phyloP scores from a whole-genome alignment of 345 rosid genomes.

The Rhizophora mangle region DNA sequence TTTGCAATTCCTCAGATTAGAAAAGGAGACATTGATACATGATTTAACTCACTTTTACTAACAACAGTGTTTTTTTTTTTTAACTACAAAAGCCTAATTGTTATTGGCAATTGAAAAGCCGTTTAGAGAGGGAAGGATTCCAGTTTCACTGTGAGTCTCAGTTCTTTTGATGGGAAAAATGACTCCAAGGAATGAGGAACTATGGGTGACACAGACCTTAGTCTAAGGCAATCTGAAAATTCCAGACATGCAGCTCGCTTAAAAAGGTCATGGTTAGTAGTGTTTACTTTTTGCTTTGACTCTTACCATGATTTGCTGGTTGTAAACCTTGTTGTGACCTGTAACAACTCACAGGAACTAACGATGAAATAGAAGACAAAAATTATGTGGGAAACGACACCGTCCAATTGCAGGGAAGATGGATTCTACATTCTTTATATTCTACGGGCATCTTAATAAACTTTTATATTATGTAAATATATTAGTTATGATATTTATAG shows the following conservation, averaged over 20 bases:
- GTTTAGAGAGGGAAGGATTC: slow-evolving; percentile 52
- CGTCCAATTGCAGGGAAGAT: slow-evolving; percentile 34
- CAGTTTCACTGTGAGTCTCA: slow-evolving; percentile 35
- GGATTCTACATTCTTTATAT: slow-evolving; percentile 27
- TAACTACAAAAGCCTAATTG: no score
- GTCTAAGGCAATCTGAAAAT: slow-evolving; percentile 1
- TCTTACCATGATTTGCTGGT: neutral
- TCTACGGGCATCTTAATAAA: no score
- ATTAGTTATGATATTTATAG: no score
- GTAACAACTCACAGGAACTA: slow-evolving; percentile 38
- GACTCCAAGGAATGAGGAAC: slow-evolving; percentile 25
- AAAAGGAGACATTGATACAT: no score
- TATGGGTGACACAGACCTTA: slow-evolving; percentile 18
- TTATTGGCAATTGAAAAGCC: neutral
- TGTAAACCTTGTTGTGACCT: slow-evolving; percentile 1
- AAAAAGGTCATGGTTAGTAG: slow-evolving; percentile 44
- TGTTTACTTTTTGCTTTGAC: neutral
- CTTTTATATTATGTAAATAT: no score
- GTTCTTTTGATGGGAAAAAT: slow-evolving; percentile 22
- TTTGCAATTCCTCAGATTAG: no score
- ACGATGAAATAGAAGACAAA: slow-evolving; percentile 29
- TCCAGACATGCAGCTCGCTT: neutral
- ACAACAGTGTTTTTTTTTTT: no score
- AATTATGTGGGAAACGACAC: slow-evolving; percentile 25
- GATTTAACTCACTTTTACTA: no score